These are phyloP conservation scores for Aspergillus ibericus DNA, from an alignment of 2,329 filamentous ascomycete species.

Conservation along the genomic window DNA sequence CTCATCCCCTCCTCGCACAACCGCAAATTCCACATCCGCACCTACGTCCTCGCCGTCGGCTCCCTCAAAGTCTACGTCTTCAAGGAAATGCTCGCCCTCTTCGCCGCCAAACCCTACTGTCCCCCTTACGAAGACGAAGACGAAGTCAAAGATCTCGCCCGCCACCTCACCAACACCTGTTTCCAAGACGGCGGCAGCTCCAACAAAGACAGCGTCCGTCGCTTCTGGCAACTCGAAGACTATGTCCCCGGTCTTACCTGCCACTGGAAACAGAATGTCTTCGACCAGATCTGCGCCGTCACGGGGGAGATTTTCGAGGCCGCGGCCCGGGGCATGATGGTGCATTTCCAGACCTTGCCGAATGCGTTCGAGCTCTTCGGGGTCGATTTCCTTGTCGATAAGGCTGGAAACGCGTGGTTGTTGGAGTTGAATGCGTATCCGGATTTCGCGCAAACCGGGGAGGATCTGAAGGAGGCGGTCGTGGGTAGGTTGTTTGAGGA, in stretches of 20 bases:
- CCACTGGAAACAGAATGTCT: slow-evolving; percentile 62
- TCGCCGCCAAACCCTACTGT: slow-evolving; percentile 72
- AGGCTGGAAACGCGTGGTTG: slow-evolving; percentile 65
- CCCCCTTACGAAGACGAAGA: slow-evolving; percentile 55
- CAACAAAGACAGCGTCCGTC: slow-evolving; percentile 65
- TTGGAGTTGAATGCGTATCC: slow-evolving; percentile 95
- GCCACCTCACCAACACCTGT: slow-evolving; percentile 94
- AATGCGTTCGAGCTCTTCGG: slow-evolving; percentile 93
- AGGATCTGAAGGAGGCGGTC: slow-evolving; percentile 64
- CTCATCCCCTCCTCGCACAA: slow-evolving; percentile 63
- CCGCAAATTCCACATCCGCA: slow-evolving; percentile 92
- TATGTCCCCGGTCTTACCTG: slow-evolving; percentile 30
- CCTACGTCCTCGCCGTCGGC: slow-evolving; percentile 82
- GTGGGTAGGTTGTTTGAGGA: slow-evolving; percentile 76
- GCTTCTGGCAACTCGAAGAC: slow-evolving; percentile 70
- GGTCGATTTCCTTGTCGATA: slow-evolving; percentile 83
- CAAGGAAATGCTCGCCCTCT: slow-evolving; percentile 87
- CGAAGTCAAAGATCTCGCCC: slow-evolving; percentile 58
- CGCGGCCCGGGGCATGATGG: slow-evolving; percentile 75
- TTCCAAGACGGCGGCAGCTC: slow-evolving; percentile 64
- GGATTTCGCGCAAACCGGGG: slow-evolving; percentile 90
- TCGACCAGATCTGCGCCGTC: slow-evolving; percentile 69
- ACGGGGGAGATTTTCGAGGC: slow-evolving; percentile 83
- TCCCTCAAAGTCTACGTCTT: slow-evolving; percentile 82
- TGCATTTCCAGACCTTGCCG: slow-evolving; percentile 87